Evolutionary conservation across 768 basidiomycete genomes (phyloP).

Genomic region (Suillus americanus): DNA sequence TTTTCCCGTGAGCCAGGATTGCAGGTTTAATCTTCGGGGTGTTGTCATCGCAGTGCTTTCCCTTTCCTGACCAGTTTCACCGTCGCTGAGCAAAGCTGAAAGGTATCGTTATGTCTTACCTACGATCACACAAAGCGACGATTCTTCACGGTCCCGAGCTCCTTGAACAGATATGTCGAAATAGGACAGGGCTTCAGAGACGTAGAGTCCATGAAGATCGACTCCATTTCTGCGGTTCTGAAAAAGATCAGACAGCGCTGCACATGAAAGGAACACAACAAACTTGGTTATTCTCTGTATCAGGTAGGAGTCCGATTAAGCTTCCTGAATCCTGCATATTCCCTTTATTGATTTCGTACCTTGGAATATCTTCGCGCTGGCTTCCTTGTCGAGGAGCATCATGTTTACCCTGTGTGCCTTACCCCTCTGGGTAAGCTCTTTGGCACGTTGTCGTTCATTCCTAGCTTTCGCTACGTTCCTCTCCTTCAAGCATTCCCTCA

Average conservation of each 20-base stretch:
- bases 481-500: conserved; percentile 60
- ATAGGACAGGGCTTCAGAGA: conserved; percentile 77
- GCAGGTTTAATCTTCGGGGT: conserved; percentile 77
- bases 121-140: conserved; percentile 73
- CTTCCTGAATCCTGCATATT: background rate
- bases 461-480: conserved; percentile 53
- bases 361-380: conserved; percentile 78
- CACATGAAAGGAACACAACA: background rate
- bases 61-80: conserved; percentile 54
- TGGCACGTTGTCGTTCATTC: conserved; percentile 40
- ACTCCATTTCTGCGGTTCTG: conserved; percentile 54
- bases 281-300: conserved; percentile 8
- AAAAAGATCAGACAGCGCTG: background rate
- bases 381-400: conserved; percentile 71
- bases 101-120: conserved; percentile 44
- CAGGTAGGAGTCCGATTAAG: background rate
- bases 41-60: conserved; percentile 69
- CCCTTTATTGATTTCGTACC: conserved; percentile 46
- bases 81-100: background rate
- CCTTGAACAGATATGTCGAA: conserved; percentile 66
- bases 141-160: conserved; percentile 56
- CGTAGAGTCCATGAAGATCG: conserved; percentile 85
- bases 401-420: conserved; percentile 71
- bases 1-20: conserved; percentile 68
- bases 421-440: conserved; percentile 72